Percentiles rank a stretch among this genome's conserved stretches.
Conservation (phyloP, 495 filamentous ascomycete genomes). For the Saxispiralis lemnorum region DNA sequence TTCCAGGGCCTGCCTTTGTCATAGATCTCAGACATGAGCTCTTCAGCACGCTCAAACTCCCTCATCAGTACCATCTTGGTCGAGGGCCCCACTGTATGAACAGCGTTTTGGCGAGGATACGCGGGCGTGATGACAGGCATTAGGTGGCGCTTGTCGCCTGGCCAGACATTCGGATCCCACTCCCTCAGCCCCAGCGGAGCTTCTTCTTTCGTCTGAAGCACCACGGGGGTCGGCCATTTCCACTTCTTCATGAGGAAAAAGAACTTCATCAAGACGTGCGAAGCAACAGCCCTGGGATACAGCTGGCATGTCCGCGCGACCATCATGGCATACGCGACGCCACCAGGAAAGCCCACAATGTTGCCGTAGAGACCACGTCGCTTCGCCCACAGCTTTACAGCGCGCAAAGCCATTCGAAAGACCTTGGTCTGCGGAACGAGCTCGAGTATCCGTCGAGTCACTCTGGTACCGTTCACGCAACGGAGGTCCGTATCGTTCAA, state of each 20-base stretch:
- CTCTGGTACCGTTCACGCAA: constrained; percentile 80
- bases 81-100: constrained; percentile 76
- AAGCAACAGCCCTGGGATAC: constrained; percentile 81
- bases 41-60: constrained; percentile 59
- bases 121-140: constrained; percentile 96
- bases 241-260: constrained; percentile 79
- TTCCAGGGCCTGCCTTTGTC: constrained; percentile 59
- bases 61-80: constrained; percentile 67
- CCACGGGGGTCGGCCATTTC: constrained; percentile 82
- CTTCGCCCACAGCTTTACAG: constrained; percentile 92
- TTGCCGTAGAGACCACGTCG: constrained; percentile 85
- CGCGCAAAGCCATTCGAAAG: constrained; percentile 72
- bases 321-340: constrained; percentile 95
- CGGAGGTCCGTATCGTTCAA: constrained; percentile 71
- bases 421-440: constrained; percentile 77
- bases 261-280: constrained; percentile 77
- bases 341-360: constrained; percentile 87
- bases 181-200: constrained; percentile 60
- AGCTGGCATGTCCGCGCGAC: constrained; percentile 90
- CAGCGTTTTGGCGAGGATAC: constrained; percentile 91
- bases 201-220: constrained; percentile 77
- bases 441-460: constrained; percentile 76
- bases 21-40: constrained; percentile 69
- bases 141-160: constrained; percentile 59
- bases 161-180: constrained; percentile 90